Conservation (phyloP, 2,329 filamentous ascomycete genomes). For the Penicillium sp. region DNA sequence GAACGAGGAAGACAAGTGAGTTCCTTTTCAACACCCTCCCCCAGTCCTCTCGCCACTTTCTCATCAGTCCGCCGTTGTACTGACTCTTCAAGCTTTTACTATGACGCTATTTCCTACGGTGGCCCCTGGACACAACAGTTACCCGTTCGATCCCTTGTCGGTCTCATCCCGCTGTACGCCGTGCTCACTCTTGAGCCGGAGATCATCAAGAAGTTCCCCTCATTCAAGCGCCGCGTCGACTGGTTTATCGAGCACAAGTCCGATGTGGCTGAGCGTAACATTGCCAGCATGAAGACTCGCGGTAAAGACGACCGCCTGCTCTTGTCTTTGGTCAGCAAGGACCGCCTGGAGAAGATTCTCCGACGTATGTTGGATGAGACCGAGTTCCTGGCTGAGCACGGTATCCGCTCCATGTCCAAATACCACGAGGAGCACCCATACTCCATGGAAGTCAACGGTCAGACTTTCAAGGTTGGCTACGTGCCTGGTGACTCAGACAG, state of each 20-base stretch:
- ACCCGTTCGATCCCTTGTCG: constrained; percentile 84
- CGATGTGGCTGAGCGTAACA: constrained; percentile 86
- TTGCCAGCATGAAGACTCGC: constrained; percentile 84
- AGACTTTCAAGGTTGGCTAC: constrained; percentile 81
- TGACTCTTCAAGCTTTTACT: constrained; percentile 66
- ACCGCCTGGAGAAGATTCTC: constrained; percentile 82
- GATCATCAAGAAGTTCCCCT: constrained; percentile 82
- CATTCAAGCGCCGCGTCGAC: constrained; percentile 85
- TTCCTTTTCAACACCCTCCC: constrained; percentile 9
- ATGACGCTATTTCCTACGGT: constrained; percentile 95
- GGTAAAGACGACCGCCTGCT: constrained; percentile 86
- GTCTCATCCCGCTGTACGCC: constrained; percentile 87
- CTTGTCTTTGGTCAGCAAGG: constrained; percentile 84
- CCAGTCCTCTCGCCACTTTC: background rate
- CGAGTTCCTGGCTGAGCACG: constrained; percentile 85
- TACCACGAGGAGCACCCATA: constrained; percentile 84
- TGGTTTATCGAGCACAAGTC: constrained; percentile 89
- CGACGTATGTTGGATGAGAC: constrained; percentile 88
- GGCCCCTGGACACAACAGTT: constrained; percentile 90
- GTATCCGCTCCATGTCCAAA: constrained; percentile 87
- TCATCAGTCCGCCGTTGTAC: background rate
- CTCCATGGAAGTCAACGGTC: constrained; percentile 92
- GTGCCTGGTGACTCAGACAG: constrained; percentile 95
- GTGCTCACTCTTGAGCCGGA: constrained; percentile 90
- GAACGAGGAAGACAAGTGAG: constrained; percentile 77